Base-by-base conservation (phyloP, 495 filamentous ascomycete genomes). In the Sphaerosporella brunnea region DNA sequence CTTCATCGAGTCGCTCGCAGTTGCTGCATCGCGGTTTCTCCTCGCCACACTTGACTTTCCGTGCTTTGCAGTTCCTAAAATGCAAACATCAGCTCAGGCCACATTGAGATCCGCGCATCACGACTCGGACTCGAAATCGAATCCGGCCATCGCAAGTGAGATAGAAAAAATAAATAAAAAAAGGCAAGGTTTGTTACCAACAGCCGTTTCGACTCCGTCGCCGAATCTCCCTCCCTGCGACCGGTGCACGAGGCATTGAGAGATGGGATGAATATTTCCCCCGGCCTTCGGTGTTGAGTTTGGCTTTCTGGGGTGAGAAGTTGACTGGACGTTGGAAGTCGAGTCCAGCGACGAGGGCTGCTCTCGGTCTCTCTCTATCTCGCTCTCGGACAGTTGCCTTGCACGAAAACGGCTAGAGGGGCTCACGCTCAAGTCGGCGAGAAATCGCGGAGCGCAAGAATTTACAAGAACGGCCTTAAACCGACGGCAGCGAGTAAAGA, bases 11-110 rank as follows among this genome's bases (percentile, higher is more conserved):
- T 45, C 76, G 76, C 57, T 76, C 71, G 60, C 84, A 93, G 57
- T 87, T 87, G 42, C 72, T 58, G 62, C 84, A 93, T 56, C 65
- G 63, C 8, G 84, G 84, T 55, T 81, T 83, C 58, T 82, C 78
- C 60, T 92, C 84, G 16, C 80, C 84, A 60, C 84, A 90, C 68
- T 93, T 90, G 51, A 90, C 77, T 61, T 88, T 93, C 44, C 81
- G 72, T 45, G 76, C 73, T 64, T 92, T 92, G 66, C 84, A 92
- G 18, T 79, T 80, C 79, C 81, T 85, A 42, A 42, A 23, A 48
- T 24, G 39, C 36, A 54, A 35, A 51, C 34, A 40, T 47, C 43
- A 25, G 39, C 28, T 36, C 37, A 45, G n/a, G 23, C 44, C 19
- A 53, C 32, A 10, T n/a, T 23, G 7, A 37, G 46, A 37, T 45